Percentiles rank a stretch among this genome's conserved stretches.
These are phyloP conservation scores for Crepidotus variabilis DNA, from an alignment of 768 basidiomycete genomes.

Conservation along the genomic window DNA sequence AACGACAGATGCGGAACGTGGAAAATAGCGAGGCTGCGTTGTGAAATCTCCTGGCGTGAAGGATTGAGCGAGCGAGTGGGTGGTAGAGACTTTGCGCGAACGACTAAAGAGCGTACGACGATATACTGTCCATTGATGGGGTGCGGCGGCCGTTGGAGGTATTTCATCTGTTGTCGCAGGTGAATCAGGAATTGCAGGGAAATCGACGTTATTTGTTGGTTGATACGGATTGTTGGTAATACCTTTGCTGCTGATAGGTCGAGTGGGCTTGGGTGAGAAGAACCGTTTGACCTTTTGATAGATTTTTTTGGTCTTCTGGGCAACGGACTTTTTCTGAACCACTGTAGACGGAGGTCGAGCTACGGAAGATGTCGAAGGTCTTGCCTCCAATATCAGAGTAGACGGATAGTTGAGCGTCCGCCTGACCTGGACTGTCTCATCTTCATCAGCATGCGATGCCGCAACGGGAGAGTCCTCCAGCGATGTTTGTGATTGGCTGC, in stretches of 20 bases:
- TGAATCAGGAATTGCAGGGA: not conserved
- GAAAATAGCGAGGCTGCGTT: constrained; percentile 4
- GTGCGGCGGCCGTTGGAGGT: not conserved
- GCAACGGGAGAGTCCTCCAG: not conserved
- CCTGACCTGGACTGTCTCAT: not conserved
- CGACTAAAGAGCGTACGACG: not conserved
- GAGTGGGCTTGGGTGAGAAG: constrained; percentile 2
- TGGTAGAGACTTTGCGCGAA: not conserved
- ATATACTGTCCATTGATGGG: not conserved
- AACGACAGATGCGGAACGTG: constrained; percentile 4
- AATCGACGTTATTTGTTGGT: not conserved
- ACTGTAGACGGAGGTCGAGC: not conserved
- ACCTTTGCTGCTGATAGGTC: not conserved
- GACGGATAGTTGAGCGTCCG: not conserved
- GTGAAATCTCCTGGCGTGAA: constrained; percentile 15
- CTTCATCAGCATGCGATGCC: not conserved
- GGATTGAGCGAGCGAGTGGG: constrained; percentile 11
- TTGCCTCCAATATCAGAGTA: not conserved
- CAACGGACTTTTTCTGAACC: not conserved
- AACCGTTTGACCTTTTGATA: constrained; percentile 8
- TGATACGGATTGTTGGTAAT: not conserved
- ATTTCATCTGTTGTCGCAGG: constrained; percentile 1
- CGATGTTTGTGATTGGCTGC: not conserved
- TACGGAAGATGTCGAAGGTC: not conserved
- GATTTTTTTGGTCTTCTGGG: constrained; percentile 4